Conservation (phyloP, 106 monocot species). For the Dioscorea dumetorum region DNA sequence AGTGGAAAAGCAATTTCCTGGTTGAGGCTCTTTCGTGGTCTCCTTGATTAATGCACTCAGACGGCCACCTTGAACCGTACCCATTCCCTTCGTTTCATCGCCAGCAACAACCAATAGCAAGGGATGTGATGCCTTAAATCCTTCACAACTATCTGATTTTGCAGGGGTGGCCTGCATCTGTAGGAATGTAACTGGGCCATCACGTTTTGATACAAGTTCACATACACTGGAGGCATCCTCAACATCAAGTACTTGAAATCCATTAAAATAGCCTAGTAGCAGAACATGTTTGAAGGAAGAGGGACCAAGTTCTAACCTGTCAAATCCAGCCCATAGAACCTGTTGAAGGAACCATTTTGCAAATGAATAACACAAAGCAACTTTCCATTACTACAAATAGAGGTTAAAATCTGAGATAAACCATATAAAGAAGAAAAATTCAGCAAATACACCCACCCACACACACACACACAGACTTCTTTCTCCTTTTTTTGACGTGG, state of each 20-base stretch:
- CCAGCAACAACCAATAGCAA: conserved; percentile 87
- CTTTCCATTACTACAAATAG: too few relatives aligned
- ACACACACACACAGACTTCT: too few relatives aligned
- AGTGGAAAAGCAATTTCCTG: conserved; percentile 47
- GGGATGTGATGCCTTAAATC: conserved; percentile 80
- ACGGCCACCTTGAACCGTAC: conserved; percentile 76
- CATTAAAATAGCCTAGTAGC: conserved; percentile 82
- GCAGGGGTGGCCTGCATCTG: conserved; percentile 77
- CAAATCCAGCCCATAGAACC: conserved; percentile 96
- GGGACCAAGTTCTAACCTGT: conserved; percentile 60
- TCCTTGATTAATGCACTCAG: conserved; percentile 78
- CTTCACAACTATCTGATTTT: conserved; percentile 45
- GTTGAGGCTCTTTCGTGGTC: conserved; percentile 28
- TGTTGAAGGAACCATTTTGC: conserved; percentile 10
- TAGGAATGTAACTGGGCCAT: conserved; percentile 90
- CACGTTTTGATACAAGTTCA: conserved; percentile 92
- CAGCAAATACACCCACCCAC: too few relatives aligned
- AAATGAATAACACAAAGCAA: too few relatives aligned
- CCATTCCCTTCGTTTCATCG: conserved; percentile 84
- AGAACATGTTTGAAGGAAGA: conserved; percentile 73
- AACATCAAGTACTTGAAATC: conserved; percentile 97
- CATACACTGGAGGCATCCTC: conserved; percentile 89
- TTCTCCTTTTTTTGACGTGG: too few relatives aligned
- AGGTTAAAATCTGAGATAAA: too few relatives aligned
- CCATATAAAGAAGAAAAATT: too few relatives aligned